phyloP scores from a whole-genome alignment of 2,329 filamentous ascomycete genomes.

The Tolypocladium tropicale region DNA sequence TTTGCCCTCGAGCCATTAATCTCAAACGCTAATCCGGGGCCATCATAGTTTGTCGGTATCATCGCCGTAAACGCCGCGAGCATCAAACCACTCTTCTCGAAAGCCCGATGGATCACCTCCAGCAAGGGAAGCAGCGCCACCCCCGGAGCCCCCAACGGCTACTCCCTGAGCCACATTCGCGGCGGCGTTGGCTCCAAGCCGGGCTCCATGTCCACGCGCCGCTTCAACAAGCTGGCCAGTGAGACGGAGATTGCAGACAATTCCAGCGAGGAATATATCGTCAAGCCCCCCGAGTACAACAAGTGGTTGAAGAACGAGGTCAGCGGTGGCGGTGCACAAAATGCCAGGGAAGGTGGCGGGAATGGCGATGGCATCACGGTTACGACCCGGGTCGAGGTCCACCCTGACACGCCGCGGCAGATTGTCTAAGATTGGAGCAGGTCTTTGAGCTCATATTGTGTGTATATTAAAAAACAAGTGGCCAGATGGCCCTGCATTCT shows the following conservation, averaged over 20 bases:
- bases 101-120: conserved; percentile 20
- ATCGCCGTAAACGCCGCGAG: conserved; percentile 30
- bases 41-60: conserved; percentile 29
- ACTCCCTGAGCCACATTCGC: conserved; percentile 15
- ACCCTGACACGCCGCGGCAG: neutral
- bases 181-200: neutral
- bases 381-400: neutral
- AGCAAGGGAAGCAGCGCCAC: conserved; percentile 18
- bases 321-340: neutral
- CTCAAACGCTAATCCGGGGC: neutral
- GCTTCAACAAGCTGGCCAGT: conserved; percentile 5
- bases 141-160: conserved; percentile 2
- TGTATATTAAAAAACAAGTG: neutral
- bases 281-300: conserved; percentile 4
- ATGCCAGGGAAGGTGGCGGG: too few relatives aligned
- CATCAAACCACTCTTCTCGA: conserved; percentile 28
- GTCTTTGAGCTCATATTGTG: neutral
- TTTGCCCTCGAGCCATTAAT: neutral
- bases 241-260: conserved; percentile 15
- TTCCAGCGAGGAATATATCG: conserved; percentile 21
- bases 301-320: conserved; percentile 1
- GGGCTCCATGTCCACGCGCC: neutral
- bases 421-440: neutral
- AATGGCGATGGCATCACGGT: neutral
- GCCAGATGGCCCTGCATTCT: neutral